Percentiles rank a stretch among this genome's conserved stretches.
These are phyloP conservation scores for Arctium lappa DNA, from an alignment of 129 eudicot species.

Conservation along the genomic window DNA sequence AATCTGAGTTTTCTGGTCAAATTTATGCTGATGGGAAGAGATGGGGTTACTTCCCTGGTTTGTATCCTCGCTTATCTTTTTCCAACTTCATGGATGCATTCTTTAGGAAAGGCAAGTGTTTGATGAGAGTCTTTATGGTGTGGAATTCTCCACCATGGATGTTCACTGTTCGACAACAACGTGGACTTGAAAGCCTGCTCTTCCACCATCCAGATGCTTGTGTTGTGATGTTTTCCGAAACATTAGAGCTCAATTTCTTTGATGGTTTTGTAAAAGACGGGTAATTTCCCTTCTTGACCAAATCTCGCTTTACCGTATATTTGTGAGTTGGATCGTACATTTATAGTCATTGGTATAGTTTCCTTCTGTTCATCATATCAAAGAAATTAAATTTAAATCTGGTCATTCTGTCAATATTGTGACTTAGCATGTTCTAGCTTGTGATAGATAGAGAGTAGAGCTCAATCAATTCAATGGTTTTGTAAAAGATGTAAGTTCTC, in stretches of 20 bases:
- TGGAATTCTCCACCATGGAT: conserved; percentile 98
- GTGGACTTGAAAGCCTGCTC: conserved; percentile 79
- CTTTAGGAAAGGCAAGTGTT: conserved; percentile 76
- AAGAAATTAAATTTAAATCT: neutral
- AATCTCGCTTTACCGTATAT: neutral
- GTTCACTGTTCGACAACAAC: conserved; percentile 72
- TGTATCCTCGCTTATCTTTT: conserved; percentile 57
- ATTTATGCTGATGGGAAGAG: conserved; percentile 78
- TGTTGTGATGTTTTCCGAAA: conserved; percentile 78
- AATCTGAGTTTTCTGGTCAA: conserved; percentile 40
- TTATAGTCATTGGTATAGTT: neutral
- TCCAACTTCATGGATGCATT: conserved; percentile 72
- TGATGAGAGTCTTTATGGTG: conserved; percentile 81
- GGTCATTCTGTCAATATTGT: neutral
- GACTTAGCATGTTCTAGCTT: neutral
- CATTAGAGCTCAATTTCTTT: conserved; percentile 88
- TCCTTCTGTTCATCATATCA: neutral
- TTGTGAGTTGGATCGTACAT: neutral
- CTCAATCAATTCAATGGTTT: neutral
- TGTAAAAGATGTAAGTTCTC: neutral
- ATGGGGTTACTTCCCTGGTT: conserved; percentile 95
- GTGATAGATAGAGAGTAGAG: neutral
- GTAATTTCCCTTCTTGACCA: conserved; percentile 38
- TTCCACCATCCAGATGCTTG: conserved; percentile 80
- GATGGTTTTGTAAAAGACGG: conserved; percentile 68